Base-by-base conservation (phyloP, 352 stramenopile genomes). In the Globisporangium yorkense region DNA sequence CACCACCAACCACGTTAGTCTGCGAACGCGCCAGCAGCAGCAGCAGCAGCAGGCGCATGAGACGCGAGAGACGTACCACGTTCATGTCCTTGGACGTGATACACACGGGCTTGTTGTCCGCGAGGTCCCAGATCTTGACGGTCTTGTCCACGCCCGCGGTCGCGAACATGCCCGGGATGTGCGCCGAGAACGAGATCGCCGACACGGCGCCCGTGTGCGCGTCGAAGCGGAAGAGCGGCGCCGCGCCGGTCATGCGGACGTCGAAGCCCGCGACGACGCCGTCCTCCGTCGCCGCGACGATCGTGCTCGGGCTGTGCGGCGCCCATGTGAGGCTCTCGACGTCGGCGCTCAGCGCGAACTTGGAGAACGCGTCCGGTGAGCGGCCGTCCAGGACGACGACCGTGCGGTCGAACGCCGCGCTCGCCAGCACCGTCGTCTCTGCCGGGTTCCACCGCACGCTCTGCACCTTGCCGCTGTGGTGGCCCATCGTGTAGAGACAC, bases 381-480 rank as follows among this genome's bases (percentile, higher is more conserved):
- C 96, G 81, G 58, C 89, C 94, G 74, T 99, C 96, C 21, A 99
- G 77, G 44, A 99, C 85, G 15, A 96, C 86, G 27, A 99, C 71
- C 50, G 78, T 94, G 33, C 89, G 80, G 79, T 99, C 97, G 64
- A 98, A 99, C 16, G 88, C 92, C 5, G 92, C 97, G 27, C 89
- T 97, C 0, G 94, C 95, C 3, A 99, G 77, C n/a, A 99, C 81
- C 15, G 94, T 98, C 5, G 92, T 96, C 73, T 99, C 97, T 2
- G 77, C 75, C 5, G 96, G 96, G 84, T 99, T 97, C 94, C 96
- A 99, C 51, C 86, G 73, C 54, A 99, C 89, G 39, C 83, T 94
- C 72, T 98, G 95, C 43, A 99, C 97, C 77, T 99, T 99, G 77
- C 97, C 95, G n/a, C 68, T 91, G 76, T 99, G 97, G 77, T 99